Conservation (phyloP, 129 eudicot species). For the Logfia minima region DNA sequence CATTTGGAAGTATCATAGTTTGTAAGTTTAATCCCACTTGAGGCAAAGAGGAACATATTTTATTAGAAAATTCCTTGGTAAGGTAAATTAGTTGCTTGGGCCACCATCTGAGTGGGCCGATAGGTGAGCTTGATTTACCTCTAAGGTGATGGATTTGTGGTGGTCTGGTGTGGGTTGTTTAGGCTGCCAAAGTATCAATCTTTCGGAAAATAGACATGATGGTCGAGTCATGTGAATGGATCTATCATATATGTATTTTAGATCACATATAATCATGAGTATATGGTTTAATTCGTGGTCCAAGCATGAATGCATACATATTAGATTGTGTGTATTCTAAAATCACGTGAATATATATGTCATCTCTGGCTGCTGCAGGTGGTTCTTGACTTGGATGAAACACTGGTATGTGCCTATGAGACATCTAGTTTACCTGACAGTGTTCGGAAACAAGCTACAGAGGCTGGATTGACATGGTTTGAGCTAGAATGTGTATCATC, state of each 20-base stretch:
- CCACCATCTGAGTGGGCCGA: too few relatives aligned
- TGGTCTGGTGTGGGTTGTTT: too few relatives aligned
- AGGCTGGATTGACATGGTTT: slow-evolving; percentile 94
- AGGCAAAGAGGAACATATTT: too few relatives aligned
- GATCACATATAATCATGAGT: neutral
- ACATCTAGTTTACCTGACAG: slow-evolving; percentile 85
- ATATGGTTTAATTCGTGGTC: neutral
- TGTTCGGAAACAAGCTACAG: slow-evolving; percentile 79
- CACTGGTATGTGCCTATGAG: slow-evolving; percentile 95
- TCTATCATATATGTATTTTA: neutral
- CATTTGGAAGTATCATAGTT: too few relatives aligned
- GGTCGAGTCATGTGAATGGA: neutral
- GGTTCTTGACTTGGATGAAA: slow-evolving; percentile 98
- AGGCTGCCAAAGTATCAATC: too few relatives aligned
- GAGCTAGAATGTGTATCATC: slow-evolving; percentile 93
- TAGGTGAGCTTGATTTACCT: too few relatives aligned
- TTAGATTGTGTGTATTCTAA: slow-evolving; percentile 14
- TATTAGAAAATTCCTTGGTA: too few relatives aligned
- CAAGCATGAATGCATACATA: neutral
- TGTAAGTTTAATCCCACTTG: too few relatives aligned
- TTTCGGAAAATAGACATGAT: neutral
- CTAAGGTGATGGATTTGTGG: too few relatives aligned
- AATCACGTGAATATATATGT: neutral
- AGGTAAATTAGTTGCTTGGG: too few relatives aligned
- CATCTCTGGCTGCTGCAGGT: slow-evolving; percentile 59